Base-by-base conservation (phyloP, 164 flowering plant species). In the Euptelea pleiosperma region DNA sequence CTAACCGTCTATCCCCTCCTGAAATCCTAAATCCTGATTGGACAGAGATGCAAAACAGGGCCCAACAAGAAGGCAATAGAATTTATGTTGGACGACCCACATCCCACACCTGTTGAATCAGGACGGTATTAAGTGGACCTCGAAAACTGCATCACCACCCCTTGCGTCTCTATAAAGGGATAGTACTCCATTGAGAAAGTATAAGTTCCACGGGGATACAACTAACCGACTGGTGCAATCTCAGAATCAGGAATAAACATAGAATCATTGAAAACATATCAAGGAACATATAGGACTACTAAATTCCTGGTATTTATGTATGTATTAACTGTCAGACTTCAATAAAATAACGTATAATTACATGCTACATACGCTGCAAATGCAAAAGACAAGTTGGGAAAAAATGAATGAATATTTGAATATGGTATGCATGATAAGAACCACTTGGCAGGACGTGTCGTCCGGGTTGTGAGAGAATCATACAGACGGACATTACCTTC, bases 331-430 rank as follows among this genome's bases (percentile, higher is more conserved):
- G 46, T n/a, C 26, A 10, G 55, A 11, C 36, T 28, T 40, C 24
- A 19, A 40, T 39, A n/a, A 12, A 47, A 60, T 28, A 28, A 37
- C 22, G 36, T 47, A 30, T 36, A 57, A 43, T 42, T 57, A 57
- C 60, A 57, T 0, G 50, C 11, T 50, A 16, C 42, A 54, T 47
- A 19, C 25, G 15, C 19, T 36, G 36, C 46, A 45, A 10, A 16
- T 15, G 14, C 9, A 26, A 29, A 35, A 58, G 33, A 34, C 12
- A 36, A 52, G 9, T 24, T 36, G 31, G 44, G 44, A 29, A 55
- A 58, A 60, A 74, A 70, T 52, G 67, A 74, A 74, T 63, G 66
- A 76, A 76, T n/a, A n/a, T 67, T 72, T 69, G 69, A 57, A 66
- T 65, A 40, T 63, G 55, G 14, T 45, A 58, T 22, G 34, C 15